Conservation (phyloP, 1,284 basidiomycete species). For the Omphalotus olearius region DNA sequence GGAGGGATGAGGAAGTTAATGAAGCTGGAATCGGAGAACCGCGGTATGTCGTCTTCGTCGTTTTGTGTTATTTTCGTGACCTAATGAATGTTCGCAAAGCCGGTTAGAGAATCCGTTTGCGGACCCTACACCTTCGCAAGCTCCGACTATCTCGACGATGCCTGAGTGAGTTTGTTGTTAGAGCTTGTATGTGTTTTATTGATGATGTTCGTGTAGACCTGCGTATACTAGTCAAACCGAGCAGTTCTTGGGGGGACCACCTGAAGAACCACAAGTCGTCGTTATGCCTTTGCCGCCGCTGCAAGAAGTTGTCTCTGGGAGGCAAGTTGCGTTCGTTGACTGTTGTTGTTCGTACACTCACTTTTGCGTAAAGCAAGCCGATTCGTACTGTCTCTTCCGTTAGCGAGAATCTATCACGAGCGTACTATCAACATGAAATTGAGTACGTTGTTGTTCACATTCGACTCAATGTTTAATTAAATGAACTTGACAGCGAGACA, state of each 20-base stretch:
- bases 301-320: slow-evolving; percentile 4
- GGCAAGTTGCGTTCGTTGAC: not conserved
- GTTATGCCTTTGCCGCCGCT: slow-evolving; percentile 5
- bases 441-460: slow-evolving; percentile 4
- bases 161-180: slow-evolving; percentile 4
- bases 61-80: not conserved
- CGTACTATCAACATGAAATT: slow-evolving; percentile 1
- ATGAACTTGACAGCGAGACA: slow-evolving; percentile 7
- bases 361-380: not conserved
- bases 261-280: slow-evolving; percentile 5
- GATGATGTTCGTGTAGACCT: slow-evolving; percentile 2
- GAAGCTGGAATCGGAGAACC: no score
- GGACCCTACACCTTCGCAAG: slow-evolving; percentile 23
- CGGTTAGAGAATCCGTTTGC: slow-evolving; percentile 27
- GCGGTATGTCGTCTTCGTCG: not conserved
- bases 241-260: not conserved
- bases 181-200: slow-evolving; percentile 8
- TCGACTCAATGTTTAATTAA: not conserved
- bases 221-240: not conserved
- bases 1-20: no score
- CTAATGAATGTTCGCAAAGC: not conserved
- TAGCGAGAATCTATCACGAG: not conserved
- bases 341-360: not conserved
- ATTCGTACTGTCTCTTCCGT: not conserved
- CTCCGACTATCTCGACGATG: slow-evolving; percentile 9